phyloP scores from a whole-genome alignment of 139 green algal genomes.

The Chlorella vulgaris region DNA sequence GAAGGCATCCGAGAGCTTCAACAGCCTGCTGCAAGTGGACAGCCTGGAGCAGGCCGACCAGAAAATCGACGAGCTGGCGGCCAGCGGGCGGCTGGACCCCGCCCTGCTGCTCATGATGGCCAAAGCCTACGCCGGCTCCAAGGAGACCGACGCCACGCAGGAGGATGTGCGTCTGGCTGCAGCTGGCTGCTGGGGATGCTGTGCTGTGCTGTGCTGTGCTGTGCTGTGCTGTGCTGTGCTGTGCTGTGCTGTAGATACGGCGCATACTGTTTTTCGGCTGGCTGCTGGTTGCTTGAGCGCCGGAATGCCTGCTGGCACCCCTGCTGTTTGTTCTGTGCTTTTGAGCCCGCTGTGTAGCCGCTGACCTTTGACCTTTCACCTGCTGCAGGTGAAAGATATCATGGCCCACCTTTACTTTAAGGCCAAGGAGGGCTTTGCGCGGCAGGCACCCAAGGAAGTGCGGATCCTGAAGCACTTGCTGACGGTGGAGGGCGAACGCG shows the following conservation, averaged over 20 bases:
- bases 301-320: no score
- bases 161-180: constrained; percentile 55
- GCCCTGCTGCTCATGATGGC: constrained; percentile 85
- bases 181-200: no score
- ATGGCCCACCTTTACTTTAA: constrained; percentile 87
- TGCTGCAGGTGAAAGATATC: constrained; percentile 72
- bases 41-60: constrained; percentile 64
- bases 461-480: constrained; percentile 88
- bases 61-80: constrained; percentile 78
- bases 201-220: no score
- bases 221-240: no score
- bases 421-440: constrained; percentile 72
- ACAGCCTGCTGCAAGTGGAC: constrained; percentile 43
- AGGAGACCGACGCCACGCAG: constrained; percentile 71
- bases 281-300: no score
- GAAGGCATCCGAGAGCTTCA: constrained; percentile 44
- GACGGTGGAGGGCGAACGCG: constrained; percentile 49
- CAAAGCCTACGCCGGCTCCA: constrained; percentile 76
- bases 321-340: not conserved
- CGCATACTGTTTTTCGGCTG: no score
- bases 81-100: constrained; percentile 62
- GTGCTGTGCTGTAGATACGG: no score
- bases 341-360: not conserved
- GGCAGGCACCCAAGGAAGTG: constrained; percentile 77
- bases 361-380: not conserved